Evolutionary conservation across 139 green algal genomes (phyloP).

Genomic region (Haematococcus sp.): DNA sequence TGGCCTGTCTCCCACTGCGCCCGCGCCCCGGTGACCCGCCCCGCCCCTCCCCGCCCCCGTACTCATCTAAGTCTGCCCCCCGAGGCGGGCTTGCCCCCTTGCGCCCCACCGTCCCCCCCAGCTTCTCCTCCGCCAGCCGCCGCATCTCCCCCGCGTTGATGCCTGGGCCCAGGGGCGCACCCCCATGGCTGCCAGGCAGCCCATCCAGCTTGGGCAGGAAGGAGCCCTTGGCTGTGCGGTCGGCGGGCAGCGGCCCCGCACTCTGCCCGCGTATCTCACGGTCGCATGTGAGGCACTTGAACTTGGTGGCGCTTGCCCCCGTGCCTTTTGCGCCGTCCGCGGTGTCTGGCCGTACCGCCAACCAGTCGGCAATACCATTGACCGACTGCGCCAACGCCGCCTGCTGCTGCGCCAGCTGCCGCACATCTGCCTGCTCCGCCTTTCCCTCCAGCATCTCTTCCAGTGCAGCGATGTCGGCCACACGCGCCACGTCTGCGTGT

Average conservation of each 20-base stretch:
- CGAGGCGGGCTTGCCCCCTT: neutral
- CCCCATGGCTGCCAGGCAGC: slow-evolving; percentile 7
- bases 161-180: slow-evolving; percentile 19
- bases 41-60: neutral
- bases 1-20: neutral
- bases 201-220: slow-evolving; percentile 40
- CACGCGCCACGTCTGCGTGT: slow-evolving; percentile 21
- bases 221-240: neutral
- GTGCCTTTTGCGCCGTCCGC: slow-evolving; percentile 22
- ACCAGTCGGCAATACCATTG: slow-evolving; percentile 20
- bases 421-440: slow-evolving; percentile 14
- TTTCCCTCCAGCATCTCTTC: slow-evolving; percentile 22
- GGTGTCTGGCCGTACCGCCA: slow-evolving; percentile 26
- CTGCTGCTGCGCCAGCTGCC: slow-evolving; percentile 31
- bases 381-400: slow-evolving; percentile 23
- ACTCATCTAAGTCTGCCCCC: neutral
- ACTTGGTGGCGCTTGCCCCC: slow-evolving; percentile 11
- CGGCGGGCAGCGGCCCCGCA: neutral
- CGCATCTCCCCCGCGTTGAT: slow-evolving; percentile 27
- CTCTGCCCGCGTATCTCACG: slow-evolving; percentile 15
- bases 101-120: neutral
- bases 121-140: slow-evolving; percentile 4
- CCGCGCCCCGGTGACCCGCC: neutral
- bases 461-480: slow-evolving; percentile 27
- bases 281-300: slow-evolving; percentile 41